Conservation (phyloP, 2,329 filamentous ascomycete genomes). For the Fusarium sp. region DNA sequence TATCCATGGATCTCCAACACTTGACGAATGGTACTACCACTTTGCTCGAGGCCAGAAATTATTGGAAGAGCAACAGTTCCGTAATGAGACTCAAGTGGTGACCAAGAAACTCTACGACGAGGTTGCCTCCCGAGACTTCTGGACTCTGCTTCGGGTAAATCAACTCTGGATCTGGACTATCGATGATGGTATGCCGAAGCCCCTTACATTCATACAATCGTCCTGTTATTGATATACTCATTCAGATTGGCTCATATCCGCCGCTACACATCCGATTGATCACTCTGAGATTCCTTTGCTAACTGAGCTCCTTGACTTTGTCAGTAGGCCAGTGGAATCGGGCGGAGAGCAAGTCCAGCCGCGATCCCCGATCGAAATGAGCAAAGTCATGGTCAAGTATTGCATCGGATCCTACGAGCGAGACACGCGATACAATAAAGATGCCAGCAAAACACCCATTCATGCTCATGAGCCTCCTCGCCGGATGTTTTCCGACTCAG, state of each 20-base stretch:
- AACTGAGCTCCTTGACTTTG: neutral
- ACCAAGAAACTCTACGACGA: too few relatives aligned
- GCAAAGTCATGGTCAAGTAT: neutral
- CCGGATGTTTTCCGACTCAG: neutral
- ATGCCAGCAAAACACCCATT: too few relatives aligned
- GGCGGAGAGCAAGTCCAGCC: neutral
- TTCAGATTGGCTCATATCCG: slow-evolving; percentile 15
- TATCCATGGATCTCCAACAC: neutral
- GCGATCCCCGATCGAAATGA: neutral
- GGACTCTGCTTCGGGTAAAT: neutral
- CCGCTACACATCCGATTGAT: neutral
- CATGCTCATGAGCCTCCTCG: neutral
- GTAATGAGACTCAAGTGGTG: neutral
- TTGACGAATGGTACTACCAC: slow-evolving; percentile 15
- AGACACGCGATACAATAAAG: too few relatives aligned
- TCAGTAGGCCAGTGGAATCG: neutral
- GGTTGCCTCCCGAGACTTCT: too few relatives aligned
- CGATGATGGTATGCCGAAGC: neutral
- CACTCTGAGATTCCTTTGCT: neutral
- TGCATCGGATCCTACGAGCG: slow-evolving; percentile 15
- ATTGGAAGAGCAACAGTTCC: accelerated
- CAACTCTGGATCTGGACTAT: slow-evolving; percentile 17
- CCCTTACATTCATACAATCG: too few relatives aligned
- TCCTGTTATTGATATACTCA: too few relatives aligned
- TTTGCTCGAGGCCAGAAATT: neutral